Evolutionary conservation across 2,329 filamentous ascomycete species (phyloP).

Genomic region (Fusarium continuum): DNA sequence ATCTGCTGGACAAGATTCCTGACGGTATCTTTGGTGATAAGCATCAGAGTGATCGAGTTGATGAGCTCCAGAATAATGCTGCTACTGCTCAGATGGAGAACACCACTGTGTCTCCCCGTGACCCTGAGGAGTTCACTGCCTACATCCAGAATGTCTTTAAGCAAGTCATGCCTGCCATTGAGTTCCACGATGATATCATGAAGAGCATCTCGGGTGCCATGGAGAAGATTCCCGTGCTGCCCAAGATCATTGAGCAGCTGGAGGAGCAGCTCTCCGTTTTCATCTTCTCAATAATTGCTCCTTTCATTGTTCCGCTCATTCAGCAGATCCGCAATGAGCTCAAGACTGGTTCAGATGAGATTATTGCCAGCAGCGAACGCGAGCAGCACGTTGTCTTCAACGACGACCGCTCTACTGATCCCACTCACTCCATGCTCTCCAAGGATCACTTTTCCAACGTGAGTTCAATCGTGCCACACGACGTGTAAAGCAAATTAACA

Average conservation of each 20-base stretch:
- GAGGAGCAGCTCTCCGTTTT: conserved; percentile 89
- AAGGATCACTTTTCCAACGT: conserved; percentile 95
- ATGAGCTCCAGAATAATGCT: conserved; percentile 82
- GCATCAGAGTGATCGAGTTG: conserved; percentile 77
- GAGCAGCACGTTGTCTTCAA: conserved; percentile 90
- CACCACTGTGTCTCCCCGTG: conserved; percentile 75
- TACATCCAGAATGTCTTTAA: conserved; percentile 77
- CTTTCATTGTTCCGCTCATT: conserved; percentile 87
- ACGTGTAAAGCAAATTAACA: not conserved
- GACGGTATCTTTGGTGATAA: conserved; percentile 80
- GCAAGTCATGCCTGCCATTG: conserved; percentile 87
- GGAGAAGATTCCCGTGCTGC: conserved; percentile 85
- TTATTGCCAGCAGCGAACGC: conserved; percentile 83
- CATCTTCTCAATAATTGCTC: conserved; percentile 90
- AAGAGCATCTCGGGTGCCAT: conserved; percentile 80
- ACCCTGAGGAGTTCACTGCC: conserved; percentile 85
- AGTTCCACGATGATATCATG: conserved; percentile 91
- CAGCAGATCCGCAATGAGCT: conserved; percentile 88
- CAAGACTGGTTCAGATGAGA: conserved; percentile 83
- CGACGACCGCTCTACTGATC: conserved; percentile 78
- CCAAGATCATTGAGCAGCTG: conserved; percentile 84
- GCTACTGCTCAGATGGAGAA: conserved; percentile 79
- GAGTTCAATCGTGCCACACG: conserved; percentile 39
- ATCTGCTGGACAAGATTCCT: conserved; percentile 84
- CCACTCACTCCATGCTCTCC: conserved; percentile 94